A percentile compares a stretch with the other conserved stretches of the same genome.
phyloP scores from a whole-genome alignment of 805 yeast species.

The Barnettozyma wickerhamii region DNA sequence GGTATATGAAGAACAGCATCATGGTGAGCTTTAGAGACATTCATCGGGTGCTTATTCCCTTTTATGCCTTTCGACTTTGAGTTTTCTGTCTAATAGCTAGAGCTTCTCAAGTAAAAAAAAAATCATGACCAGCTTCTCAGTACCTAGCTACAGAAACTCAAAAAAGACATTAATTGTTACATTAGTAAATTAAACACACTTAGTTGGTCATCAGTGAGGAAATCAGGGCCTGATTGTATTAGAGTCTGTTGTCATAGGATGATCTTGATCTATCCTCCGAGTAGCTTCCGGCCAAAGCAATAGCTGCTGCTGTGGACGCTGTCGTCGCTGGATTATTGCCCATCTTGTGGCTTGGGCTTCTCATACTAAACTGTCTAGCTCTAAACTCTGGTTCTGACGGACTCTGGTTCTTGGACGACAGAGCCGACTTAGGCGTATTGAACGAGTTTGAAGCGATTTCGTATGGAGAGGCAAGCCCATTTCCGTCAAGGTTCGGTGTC shows the following conservation, averaged over 20 bases:
- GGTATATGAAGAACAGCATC: no score
- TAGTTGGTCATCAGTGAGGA: no score
- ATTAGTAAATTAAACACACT: no score
- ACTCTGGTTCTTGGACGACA: conserved; percentile 14
- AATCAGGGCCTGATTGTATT: not conserved
- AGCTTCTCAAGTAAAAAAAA: no score
- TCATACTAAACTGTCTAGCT: conserved; percentile 18
- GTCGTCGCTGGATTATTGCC: not conserved
- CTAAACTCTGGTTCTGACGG: conserved; percentile 22
- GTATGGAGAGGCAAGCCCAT: conserved; percentile 66
- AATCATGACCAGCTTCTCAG: no score
- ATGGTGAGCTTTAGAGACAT: no score
- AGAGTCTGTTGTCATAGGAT: conserved; percentile 2
- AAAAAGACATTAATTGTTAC: no score
- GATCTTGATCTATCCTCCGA: not conserved
- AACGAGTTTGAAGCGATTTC: conserved; percentile 57
- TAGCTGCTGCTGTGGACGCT: conserved; percentile 3
- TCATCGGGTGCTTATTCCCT: no score
- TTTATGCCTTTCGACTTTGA: no score
- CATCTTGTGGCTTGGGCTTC: not conserved
- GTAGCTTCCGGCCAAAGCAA: not conserved
- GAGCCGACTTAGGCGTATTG: conserved; percentile 40
- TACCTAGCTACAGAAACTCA: no score
- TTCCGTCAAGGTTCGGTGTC: conserved; percentile 18
- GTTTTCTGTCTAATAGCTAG: no score